Evolutionary conservation across 257 asterid genomes (phyloP), one percentile per base, ranked within the genome.

Genomic region (Scutellaria baicalensis): DNA sequence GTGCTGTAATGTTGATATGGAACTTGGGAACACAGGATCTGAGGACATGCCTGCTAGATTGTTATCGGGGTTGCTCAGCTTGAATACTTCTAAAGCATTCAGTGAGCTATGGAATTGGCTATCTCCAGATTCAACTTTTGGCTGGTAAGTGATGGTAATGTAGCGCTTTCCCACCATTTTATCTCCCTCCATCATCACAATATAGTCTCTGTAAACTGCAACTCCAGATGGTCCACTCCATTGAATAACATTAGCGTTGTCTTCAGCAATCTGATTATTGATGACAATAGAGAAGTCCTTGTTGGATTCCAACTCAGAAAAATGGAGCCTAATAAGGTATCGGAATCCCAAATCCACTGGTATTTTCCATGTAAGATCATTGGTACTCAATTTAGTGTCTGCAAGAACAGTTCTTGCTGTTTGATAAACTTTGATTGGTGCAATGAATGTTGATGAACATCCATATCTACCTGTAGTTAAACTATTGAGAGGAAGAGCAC

Each of bases 61-160:
- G 80, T 84, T 88, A 74, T 84, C 92, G 16, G 87, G 95, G 69
- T 86, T 86, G 77, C 89, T 84, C 74, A 84, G 64, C 83, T 88
- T 88, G 82, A 88, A 85, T 42, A 84, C 81, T 68, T 88, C 90
- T 35, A 89, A 8, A 23, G 88, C 92, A 64, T 67, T 74, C 72
- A 86, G 55, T 52, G 77, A 60, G 61, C 81, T 59, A 18, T 47
- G 73, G 57, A 75, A 69, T 73, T 47, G 49, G 35, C 55, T 45
- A 11, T 40, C 68, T 36, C 52, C 64, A 18, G 77, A 33, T 5
- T 52, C 69, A 8, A 56, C 63, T 54, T 79, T 81, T 42, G 82
- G 81, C 75, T 70, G 84, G 72, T 83, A 66, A 70, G 70, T 47
- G 77, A 89, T 57, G 69, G 80, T 74, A 64, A 89, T 75, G 58